phyloP scores from a whole-genome alignment of 495 filamentous ascomycete genomes.

The Aspergillus funiculosus region DNA sequence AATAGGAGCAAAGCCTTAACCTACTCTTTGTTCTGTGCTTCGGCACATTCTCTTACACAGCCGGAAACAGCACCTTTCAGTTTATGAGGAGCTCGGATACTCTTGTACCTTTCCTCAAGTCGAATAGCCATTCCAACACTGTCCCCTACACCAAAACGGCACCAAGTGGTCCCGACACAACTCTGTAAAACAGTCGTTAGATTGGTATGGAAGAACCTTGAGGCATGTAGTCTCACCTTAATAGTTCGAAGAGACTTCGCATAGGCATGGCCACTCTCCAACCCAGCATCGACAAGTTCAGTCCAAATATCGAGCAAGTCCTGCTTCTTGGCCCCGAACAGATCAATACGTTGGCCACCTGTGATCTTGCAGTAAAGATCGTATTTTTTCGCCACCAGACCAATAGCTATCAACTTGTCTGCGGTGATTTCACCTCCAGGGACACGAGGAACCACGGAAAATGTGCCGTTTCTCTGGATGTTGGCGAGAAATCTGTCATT shows the following conservation, averaged over 20 bases:
- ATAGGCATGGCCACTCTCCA: constrained; percentile 94
- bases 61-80: constrained; percentile 90
- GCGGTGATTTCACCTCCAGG: constrained; percentile 87
- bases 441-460: constrained; percentile 82
- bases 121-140: constrained; percentile 96
- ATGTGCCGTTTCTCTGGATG: constrained; percentile 92
- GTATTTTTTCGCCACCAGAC: constrained; percentile 83
- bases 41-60: constrained; percentile 90
- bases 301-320: constrained; percentile 89
- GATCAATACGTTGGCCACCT: constrained; percentile 89
- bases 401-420: constrained; percentile 84
- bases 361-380: constrained; percentile 92
- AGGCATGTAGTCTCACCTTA: constrained; percentile 45
- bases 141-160: constrained; percentile 86
- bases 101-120: constrained; percentile 92
- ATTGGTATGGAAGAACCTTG: background rate
- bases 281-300: constrained; percentile 76
- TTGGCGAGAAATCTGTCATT: constrained; percentile 93
- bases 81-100: constrained; percentile 84
- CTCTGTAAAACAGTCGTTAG: constrained; percentile 39
- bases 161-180: constrained; percentile 95
- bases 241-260: constrained; percentile 88
- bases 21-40: constrained; percentile 93
- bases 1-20: constrained; percentile 17
- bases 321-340: constrained; percentile 92